Evolutionary conservation across 495 filamentous ascomycete species (phyloP).

Genomic region (Talaromyces liani): DNA sequence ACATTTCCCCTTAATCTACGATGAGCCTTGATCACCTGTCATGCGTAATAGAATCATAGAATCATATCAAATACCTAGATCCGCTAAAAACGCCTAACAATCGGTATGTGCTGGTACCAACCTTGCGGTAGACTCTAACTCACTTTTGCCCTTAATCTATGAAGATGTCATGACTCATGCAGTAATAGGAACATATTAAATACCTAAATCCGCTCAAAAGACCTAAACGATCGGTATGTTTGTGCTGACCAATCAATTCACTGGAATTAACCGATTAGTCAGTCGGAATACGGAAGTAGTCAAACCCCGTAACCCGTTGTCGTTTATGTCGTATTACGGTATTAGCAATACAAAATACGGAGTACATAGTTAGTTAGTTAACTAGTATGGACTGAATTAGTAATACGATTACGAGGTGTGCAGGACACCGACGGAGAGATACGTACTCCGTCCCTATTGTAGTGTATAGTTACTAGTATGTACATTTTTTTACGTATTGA

Average conservation of each 20-base stretch:
- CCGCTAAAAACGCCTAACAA: not conserved
- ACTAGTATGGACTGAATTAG: not conserved
- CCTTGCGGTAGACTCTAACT: no score
- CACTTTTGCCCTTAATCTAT: no score
- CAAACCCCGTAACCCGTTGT: not conserved
- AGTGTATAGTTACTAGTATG: no score
- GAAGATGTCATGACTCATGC: no score
- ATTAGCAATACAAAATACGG: not conserved
- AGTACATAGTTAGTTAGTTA: no score
- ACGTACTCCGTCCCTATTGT: not conserved
- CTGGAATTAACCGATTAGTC: not conserved
- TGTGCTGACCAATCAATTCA: not conserved
- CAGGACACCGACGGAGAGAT: not conserved
- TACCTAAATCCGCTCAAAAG: not conserved
- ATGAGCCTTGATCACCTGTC: not conserved
- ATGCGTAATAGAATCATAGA: not conserved
- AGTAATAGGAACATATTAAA: not conserved
- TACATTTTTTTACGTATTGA: not conserved
- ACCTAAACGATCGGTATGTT: not conserved
- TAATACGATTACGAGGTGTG: not conserved
- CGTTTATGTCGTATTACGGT: not conserved
- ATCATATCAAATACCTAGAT: not conserved
- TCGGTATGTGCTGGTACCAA: not conserved
- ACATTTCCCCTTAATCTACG: not conserved
- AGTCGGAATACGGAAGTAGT: not conserved